phyloP scores from a whole-genome alignment of 2,329 filamentous ascomycete genomes.

The Massarina eburnea region DNA sequence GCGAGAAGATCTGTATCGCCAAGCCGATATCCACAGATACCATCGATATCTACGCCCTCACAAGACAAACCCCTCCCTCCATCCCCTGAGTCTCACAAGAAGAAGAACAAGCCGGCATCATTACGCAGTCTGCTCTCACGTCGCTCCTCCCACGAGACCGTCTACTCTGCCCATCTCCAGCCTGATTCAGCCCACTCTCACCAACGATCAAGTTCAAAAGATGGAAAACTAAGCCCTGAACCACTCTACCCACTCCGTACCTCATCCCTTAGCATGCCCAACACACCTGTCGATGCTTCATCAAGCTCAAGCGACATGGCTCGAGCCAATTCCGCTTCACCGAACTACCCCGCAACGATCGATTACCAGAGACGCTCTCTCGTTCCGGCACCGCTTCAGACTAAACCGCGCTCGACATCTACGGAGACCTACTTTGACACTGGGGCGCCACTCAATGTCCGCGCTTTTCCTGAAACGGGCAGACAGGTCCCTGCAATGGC shows the following conservation, averaged over 20 bases:
- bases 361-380: constrained; percentile 20
- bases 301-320: constrained; percentile 13
- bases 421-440: constrained; percentile 25
- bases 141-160: constrained; percentile 19
- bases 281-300: constrained; percentile 25
- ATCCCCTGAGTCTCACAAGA: constrained; percentile 25
- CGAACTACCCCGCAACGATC: constrained; percentile 14
- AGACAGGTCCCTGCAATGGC: constrained; percentile 14
- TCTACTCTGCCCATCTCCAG: constrained; percentile 24
- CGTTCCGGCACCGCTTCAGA: not conserved
- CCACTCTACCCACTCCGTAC: constrained; percentile 19
- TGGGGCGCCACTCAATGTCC: constrained; percentile 20
- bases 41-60: constrained; percentile 25
- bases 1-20: constrained; percentile 17
- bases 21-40: constrained; percentile 13
- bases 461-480: constrained; percentile 30
- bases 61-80: constrained; percentile 35
- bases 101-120: constrained; percentile 22
- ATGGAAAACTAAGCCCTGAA: constrained; percentile 24
- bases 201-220: constrained; percentile 24
- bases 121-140: constrained; percentile 31
- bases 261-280: constrained; percentile 40
- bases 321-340: constrained; percentile 26
- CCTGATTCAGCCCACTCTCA: constrained; percentile 19
- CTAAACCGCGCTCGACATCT: constrained; percentile 17